Evolutionary conservation across 2,329 filamentous ascomycete genomes (phyloP), one percentile per base, ranked within the genome.

Genomic region (Scopulariopsis brevicaulis): DNA sequence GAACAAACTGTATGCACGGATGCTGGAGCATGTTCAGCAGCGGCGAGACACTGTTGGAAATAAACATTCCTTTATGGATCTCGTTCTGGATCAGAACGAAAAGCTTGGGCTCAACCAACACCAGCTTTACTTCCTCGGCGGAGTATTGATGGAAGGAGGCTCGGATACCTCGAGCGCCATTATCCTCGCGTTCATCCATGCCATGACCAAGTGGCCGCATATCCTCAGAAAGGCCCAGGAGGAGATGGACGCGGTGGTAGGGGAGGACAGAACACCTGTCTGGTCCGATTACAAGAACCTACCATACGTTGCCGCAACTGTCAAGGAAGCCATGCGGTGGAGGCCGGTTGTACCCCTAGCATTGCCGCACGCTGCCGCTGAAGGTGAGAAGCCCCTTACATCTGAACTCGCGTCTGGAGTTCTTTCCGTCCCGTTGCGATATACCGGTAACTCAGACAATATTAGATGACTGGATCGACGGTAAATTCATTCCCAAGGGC

Each of bases 301-400:
- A 5, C 74, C 74, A 0, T 77, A 76, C 59, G 64, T 77, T 8
- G 64, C 67, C 20, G 69, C 67, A 54, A 65, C 71, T 14, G 64
- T 77, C 59, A 76, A 77, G 54, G 75, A 78, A 61, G 63, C 63
- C 4, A 62, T 73, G 43, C 67, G 75, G 0, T 76, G 75, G 71
- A 68, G 74, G 28, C 72, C 74, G 0, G 65, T 70, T 2, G 62
- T 64, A 0, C 69, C 68, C 0, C 53, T 69, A 2, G 65, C 66
- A 1, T 67, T 79, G 3, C 66, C 70, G 1, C 70, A 75, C 57
- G 65, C 65, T 1, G 69, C 74, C 24, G 60, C 65, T 20, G 64
- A 67, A 35, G 52, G 52, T 54, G 35, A 6, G 43, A n/a, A n/a
- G 3, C 18, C 14, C 52, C 28, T 5, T 37, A 2, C 20, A 20